These are phyloP conservation scores for Flagelloscypha sp. DNA, from an alignment of 768 basidiomycete genomes.

Conservation along the genomic window DNA sequence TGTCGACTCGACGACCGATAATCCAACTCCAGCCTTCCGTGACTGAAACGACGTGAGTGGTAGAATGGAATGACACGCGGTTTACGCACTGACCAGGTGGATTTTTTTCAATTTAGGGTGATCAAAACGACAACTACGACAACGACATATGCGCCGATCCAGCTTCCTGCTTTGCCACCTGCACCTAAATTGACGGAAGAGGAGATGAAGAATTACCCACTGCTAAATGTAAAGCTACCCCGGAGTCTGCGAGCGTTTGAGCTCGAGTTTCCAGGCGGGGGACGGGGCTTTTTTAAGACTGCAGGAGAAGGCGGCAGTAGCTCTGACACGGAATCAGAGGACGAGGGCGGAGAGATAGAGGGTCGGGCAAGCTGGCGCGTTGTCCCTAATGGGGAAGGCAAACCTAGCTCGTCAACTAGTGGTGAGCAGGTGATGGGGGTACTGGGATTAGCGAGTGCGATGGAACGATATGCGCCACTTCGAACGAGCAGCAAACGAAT, in stretches of 20 bases:
- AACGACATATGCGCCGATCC: conserved; percentile 84
- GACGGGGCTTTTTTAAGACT: conserved; percentile 73
- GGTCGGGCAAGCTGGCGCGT: conserved; percentile 37
- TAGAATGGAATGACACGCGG: conserved; percentile 3
- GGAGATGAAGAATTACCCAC: conserved; percentile 73
- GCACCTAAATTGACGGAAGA: conserved; percentile 66
- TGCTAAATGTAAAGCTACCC: conserved; percentile 70
- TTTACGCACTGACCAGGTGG: conserved; percentile 15
- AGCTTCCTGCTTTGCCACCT: conserved; percentile 63
- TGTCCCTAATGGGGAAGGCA: too few species aligned
- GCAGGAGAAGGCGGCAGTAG: conserved; percentile 55
- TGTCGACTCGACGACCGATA: conserved; percentile 53
- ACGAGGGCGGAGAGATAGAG: conserved; percentile 61
- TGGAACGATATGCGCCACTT: conserved; percentile 77
- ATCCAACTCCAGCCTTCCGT: conserved; percentile 74
- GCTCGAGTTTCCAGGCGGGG: conserved; percentile 72
- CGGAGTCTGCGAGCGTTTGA: conserved; percentile 65
- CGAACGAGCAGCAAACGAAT: conserved; percentile 65
- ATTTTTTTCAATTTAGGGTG: conserved; percentile 49
- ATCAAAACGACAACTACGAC: conserved; percentile 90
- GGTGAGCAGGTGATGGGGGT: too few species aligned
- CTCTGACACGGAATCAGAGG: conserved; percentile 61
- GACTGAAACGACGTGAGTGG: conserved; percentile 72
- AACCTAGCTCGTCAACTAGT: too few species aligned
- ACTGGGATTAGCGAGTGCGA: conserved; percentile 70